Percentiles rank a stretch among this genome's conserved stretches.
Conservation (phyloP, 352 stramenopile species). For the Pythium pectinolyticum region DNA sequence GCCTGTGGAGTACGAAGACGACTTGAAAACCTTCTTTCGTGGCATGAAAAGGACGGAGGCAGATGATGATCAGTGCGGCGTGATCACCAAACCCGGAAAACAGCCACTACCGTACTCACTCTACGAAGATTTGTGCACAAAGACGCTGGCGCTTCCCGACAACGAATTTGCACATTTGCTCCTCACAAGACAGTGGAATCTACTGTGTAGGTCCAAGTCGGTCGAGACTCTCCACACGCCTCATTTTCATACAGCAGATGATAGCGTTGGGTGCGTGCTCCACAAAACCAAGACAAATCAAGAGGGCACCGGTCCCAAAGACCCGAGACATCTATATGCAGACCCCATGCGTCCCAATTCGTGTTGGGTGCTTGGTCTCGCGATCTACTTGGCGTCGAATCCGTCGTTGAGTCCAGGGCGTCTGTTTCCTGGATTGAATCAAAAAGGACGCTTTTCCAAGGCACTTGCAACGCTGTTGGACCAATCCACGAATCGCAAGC, state of each 20-base stretch:
- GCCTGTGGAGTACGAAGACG: neutral
- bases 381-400: conserved; percentile 13
- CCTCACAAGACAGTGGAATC: conserved; percentile 31
- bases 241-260: conserved; percentile 10
- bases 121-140: conserved; percentile 5
- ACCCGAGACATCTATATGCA: conserved; percentile 24
- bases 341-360: conserved; percentile 2
- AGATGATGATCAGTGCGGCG: neutral
- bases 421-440: neutral
- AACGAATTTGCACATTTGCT: conserved; percentile 28
- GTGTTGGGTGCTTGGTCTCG: conserved; percentile 11
- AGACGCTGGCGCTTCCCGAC: neutral
- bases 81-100: neutral
- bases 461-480: neutral
- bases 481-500: too few species aligned
- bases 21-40: neutral
- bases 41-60: neutral
- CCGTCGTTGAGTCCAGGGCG: too few species aligned
- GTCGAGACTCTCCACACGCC: conserved; percentile 20
- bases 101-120: neutral
- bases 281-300: conserved; percentile 33
- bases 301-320: conserved; percentile 8
- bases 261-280: conserved; percentile 23
- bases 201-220: conserved; percentile 31
- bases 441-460: conserved; percentile 4